Conservation (phyloP, 257 asterid species). For the Primulina eburnea region DNA sequence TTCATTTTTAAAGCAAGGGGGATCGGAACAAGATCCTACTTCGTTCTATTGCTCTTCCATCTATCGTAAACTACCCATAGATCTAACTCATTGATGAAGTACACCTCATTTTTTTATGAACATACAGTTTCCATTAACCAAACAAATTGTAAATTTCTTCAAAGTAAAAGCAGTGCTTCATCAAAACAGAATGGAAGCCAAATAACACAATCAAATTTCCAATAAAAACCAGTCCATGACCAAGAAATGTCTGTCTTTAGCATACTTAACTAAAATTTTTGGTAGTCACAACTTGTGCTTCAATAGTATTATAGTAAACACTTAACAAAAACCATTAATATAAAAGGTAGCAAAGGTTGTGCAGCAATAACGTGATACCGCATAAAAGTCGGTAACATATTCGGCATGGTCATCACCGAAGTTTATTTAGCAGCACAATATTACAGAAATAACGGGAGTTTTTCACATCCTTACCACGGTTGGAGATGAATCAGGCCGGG, state of each 20-base stretch:
- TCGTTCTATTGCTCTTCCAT: too few relatives aligned
- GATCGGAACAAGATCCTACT: too few relatives aligned
- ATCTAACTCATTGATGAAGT: too few relatives aligned
- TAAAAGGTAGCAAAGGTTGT: background rate
- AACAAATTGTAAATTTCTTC: too few relatives aligned
- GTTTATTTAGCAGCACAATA: slow-evolving; percentile 23
- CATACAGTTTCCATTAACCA: too few relatives aligned
- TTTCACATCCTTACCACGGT: slow-evolving; percentile 43
- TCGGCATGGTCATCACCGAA: background rate
- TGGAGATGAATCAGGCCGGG: slow-evolving; percentile 62
- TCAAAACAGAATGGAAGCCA: background rate
- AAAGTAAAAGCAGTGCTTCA: background rate
- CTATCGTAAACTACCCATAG: too few relatives aligned
- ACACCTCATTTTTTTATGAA: too few relatives aligned
- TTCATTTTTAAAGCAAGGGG: too few relatives aligned
- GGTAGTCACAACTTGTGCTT: background rate
- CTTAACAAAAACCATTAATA: background rate
- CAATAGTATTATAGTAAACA: background rate
- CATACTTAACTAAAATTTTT: background rate
- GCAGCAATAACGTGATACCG: background rate
- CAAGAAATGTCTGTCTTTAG: background rate
- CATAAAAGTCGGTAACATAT: background rate
- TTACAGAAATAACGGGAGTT: background rate
- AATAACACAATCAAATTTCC: background rate
- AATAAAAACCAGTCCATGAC: too few relatives aligned